phyloP scores from a whole-genome alignment of 2,329 filamentous ascomycete species.

The Nemania sp. region DNA sequence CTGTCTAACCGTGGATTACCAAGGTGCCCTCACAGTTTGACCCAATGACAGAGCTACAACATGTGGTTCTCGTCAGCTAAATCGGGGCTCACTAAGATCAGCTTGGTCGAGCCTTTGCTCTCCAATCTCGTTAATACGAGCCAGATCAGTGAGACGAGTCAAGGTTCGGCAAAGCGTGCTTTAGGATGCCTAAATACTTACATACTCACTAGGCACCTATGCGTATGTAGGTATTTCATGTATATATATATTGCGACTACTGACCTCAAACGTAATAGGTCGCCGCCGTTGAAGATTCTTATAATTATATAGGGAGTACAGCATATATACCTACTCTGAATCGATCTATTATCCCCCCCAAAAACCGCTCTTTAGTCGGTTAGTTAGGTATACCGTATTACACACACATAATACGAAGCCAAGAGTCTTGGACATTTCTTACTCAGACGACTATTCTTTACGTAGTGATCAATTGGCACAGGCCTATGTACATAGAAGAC shows the following conservation, averaged over 20 bases:
- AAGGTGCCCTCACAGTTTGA: constrained; percentile 4
- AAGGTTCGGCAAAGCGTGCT: not conserved
- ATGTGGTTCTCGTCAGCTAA: constrained; percentile 24
- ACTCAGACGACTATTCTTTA: not conserved
- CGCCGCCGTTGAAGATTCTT: too few relatives aligned
- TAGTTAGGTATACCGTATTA: too few relatives aligned
- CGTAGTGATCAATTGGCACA: not conserved
- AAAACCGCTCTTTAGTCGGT: not conserved
- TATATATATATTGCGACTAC: too few relatives aligned
- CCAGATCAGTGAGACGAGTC: constrained; percentile 19
- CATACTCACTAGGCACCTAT: too few relatives aligned
- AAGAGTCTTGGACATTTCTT: not conserved
- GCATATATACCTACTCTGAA: too few relatives aligned
- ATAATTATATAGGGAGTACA: too few relatives aligned
- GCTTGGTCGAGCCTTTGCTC: constrained; percentile 19
- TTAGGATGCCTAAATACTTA: not conserved
- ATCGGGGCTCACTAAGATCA: constrained; percentile 19
- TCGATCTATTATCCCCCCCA: too few relatives aligned
- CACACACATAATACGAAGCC: not conserved
- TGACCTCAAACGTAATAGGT: too few relatives aligned
- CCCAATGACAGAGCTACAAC: constrained; percentile 22
- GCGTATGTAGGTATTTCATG: too few relatives aligned
- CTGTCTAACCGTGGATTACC: constrained; percentile 15
- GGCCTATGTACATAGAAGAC: not conserved
- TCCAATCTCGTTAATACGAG: constrained; percentile 39